Percentiles rank a stretch among this genome's conserved stretches.
phyloP scores from a whole-genome alignment of 352 stramenopile species.

The Pythium pyrilobum region DNA sequence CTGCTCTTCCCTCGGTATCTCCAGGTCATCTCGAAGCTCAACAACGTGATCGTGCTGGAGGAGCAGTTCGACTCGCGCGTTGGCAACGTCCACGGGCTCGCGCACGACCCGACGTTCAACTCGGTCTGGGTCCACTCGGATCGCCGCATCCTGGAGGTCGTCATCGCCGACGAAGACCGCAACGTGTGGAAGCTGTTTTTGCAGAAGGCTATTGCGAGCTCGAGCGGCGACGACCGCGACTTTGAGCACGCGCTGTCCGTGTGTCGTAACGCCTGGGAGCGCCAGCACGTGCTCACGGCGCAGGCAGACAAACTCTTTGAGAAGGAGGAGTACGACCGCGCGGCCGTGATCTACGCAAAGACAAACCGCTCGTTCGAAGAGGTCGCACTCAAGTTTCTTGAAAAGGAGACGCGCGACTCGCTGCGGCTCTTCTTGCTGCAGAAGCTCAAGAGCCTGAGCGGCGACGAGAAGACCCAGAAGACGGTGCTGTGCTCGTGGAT shows the following conservation, averaged over 20 bases:
- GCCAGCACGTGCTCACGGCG: conserved; percentile 82
- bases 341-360: conserved; percentile 87
- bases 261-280: conserved; percentile 75
- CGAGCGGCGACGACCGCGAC: conserved; percentile 59
- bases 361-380: conserved; percentile 89
- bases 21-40: conserved; percentile 85
- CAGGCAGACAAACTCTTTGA: conserved; percentile 91
- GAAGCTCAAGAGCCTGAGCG: conserved; percentile 79
- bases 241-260: conserved; percentile 88
- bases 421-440: conserved; percentile 86
- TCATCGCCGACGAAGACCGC: conserved; percentile 85
- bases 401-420: conserved; percentile 75
- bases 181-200: conserved; percentile 91
- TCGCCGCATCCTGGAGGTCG: conserved; percentile 70
- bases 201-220: conserved; percentile 74
- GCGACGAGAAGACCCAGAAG: conserved; percentile 88
- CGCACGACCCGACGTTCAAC: conserved; percentile 73
- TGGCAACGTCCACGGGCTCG: conserved; percentile 58
- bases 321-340: conserved; percentile 76
- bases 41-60: conserved; percentile 81
- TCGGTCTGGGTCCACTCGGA: conserved; percentile 83
- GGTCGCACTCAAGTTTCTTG: conserved; percentile 89
- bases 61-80: conserved; percentile 76
- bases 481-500: conserved; percentile 93
- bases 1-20: conserved; percentile 78